Base-by-base conservation (phyloP, 345 rosid species). In the Bretschneidera sinensis region DNA sequence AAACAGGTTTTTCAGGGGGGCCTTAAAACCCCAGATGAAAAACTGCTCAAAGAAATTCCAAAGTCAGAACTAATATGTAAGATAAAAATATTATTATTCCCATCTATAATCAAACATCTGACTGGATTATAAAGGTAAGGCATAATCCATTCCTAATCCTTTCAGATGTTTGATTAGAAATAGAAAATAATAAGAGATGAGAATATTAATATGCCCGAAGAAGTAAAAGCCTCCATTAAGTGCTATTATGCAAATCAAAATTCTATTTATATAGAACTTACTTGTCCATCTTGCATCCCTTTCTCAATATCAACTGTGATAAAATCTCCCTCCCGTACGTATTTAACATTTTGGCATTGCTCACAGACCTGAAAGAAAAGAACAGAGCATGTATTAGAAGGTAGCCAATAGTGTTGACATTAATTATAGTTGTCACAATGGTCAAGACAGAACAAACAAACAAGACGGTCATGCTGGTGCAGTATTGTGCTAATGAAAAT, bases 211-310 rank as follows among this genome's bases (percentile, higher is more conserved):
- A 39, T 39, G 16, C 11, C 16, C 4, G 9, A 11, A 13, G 45
- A 39, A 7, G 16, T 7, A 7, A 14, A 39, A 1, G 4, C 45
- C 45, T 11, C 45, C 45, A 39, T 39, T 7, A 1, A 39, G 45
- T 14, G 16, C 4, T 11, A 39, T 7, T 5, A 39, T 11, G 16
- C 10, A 13, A 4, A 14, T 39, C 45, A 39, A 14, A 39, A 1
- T 39, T 1, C 4, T 4, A 4, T 39, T 39, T 39, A 1, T 39
- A 39, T 9, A 39, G 16, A 39, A 43, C 91, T 79, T 85, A 95
- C 99, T 65, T 95, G 88, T 43, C 97, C 99, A 71, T 95, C 96
- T 76, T 86, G 83, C 99, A 95, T 95, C 62, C 99, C 99, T 78
- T 88, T 95, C 83, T 95, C 99, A 17, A 95, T 88, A 80, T 95